These are phyloP conservation scores for Heracleum sosnowskyi DNA, from an alignment of 129 eudicot genomes.

Conservation along the genomic window DNA sequence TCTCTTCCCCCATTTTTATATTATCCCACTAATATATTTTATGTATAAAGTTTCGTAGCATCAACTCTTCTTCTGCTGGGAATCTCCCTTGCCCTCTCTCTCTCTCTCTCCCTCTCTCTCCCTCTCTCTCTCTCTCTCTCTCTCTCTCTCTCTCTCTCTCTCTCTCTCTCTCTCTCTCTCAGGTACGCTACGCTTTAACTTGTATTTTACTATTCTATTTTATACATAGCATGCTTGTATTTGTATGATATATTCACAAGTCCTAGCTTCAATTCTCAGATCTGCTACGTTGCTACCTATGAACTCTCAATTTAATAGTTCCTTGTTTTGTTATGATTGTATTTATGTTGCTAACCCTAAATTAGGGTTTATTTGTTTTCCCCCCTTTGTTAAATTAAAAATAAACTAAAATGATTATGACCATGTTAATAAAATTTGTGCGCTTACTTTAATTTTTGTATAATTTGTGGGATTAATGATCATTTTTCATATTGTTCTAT, in stretches of 20 bases:
- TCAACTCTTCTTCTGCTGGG: not conserved
- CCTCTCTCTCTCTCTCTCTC: not conserved
- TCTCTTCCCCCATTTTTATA: not conserved
- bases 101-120: not conserved
- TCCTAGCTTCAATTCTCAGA: not conserved
- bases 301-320: not conserved
- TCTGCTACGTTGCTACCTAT: not conserved
- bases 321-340: not conserved
- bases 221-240: not conserved
- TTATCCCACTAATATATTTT: not conserved
- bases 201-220: not conserved
- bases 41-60: not conserved
- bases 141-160: not conserved
- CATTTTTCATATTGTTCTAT: too few species aligned
- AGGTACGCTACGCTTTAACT: not conserved
- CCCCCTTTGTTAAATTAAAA: not conserved
- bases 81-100: not conserved
- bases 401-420: not conserved
- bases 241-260: too few species aligned
- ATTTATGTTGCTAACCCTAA: not conserved
- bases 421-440: not conserved
- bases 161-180: not conserved
- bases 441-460: not conserved
- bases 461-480: too few species aligned
- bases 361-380: not conserved